Evolutionary conservation across 441 rosid species (phyloP), one percentile per base, ranked within the genome.

Genomic region (Populus tomentosa): DNA sequence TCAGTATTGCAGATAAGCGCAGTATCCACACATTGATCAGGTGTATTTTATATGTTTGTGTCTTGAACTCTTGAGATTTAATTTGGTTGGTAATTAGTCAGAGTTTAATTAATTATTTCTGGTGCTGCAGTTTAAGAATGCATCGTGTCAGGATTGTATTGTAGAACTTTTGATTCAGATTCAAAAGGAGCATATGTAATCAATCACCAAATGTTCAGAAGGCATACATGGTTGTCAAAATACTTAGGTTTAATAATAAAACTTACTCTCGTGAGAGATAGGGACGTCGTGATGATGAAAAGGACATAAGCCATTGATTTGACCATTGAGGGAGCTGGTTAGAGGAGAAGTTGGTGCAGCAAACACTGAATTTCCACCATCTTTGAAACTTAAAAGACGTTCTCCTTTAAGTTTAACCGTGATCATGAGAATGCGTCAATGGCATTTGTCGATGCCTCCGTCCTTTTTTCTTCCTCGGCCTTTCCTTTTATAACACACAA

Each of bases 281-380:
- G 77, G 50, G 80, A 82, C 83, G 28, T 32, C 83, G 28, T 32
- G 68, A 59, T 53, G 61, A 53, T 53, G 61, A 53, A 18, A 74
- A 28, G 73, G 80, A 75, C 73, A 78, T 74, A 78, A 80, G 74
- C 62, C 24, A 72, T 82, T 26, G 26, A 26, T 26, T 84, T 86
- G 88, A 88, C 88, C 74, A 72, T 69, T 50, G 24, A 83, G 84
- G 75, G 75, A 77, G 86, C 69, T 73, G 59, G 86, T 85, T 88
- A 88, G 88, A 78, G 87, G 80, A 73, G 85, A 85, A 80, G 91
- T 86, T 88, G 88, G 83, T 83, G 84, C 77, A 80, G 85, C 85
- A 78, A 83, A 80, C 83, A 75, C 86, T 63, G 65, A 61, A 38
- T 62, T 79, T 80, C 84, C 78, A 77, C 78, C 79, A 65, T 46